Base-by-base conservation (phyloP, 129 eudicot genomes). In the Mikania micrantha region DNA sequence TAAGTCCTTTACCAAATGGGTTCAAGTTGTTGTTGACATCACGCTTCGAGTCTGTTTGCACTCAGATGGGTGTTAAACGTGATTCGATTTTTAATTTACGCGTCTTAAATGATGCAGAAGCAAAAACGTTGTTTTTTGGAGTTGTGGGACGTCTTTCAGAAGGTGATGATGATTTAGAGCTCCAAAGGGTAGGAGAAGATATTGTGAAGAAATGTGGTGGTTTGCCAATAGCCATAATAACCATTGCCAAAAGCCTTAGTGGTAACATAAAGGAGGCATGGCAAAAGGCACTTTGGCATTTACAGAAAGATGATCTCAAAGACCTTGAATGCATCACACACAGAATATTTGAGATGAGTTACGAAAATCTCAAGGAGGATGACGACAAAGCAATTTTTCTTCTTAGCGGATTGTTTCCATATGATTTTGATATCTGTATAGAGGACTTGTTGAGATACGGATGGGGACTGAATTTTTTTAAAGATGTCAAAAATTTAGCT, bases 391-490 rank as follows among this genome's bases (percentile, higher is more conserved):
- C 28, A 8, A 16, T 35, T 7, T 35, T 62, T 35, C 5, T 36
- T 10, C 67, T 62, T 34, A n/a, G 49, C 36, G 24, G 70, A 3
- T 8, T 41, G 1, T 65, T 65, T 24, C 54, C 35, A 21, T 21
- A 65, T 0, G 70, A 65, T 4, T 25, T 21, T 42, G 21, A 65
- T 9, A 65, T 65, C 22, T 38, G 56, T 5, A 10, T 40, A 4
- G 70, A 65, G n/a, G 36, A 65, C 6, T 25, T 65, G 39, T 2
- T 65, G 20, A 65, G 19, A 20, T 65, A 24, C 22, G 70, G 56
- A 17, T 29, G 27, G 70, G 70, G 70, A 11, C 10, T 50, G 10
- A 21, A 39, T 15, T 17, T 41, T 24, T 56, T 41, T 21, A 24
- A 13, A 36, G 1, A 62, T 6, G 45, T 35, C 17, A 12, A 12